Conservation (phyloP, 2,329 filamentous ascomycete genomes). For the Penicillium sp. region DNA sequence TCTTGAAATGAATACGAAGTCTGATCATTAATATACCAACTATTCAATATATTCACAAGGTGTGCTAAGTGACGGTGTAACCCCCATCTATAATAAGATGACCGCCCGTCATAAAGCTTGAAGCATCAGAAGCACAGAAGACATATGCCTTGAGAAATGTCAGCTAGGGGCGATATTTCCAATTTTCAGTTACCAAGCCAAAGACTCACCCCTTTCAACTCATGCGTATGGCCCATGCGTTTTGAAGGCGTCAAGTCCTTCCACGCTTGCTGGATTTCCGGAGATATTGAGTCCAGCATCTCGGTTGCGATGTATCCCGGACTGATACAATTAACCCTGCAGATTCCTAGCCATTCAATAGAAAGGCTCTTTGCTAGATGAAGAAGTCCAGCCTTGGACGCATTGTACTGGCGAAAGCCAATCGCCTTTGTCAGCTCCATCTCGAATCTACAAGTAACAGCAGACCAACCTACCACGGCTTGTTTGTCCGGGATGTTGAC, state of each 20-base stretch:
- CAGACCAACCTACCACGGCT: slow-evolving; percentile 21
- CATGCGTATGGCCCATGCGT: no score
- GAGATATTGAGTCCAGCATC: no score
- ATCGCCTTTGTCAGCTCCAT: slow-evolving; percentile 20
- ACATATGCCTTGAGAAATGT: no score
- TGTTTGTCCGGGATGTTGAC: slow-evolving; percentile 41
- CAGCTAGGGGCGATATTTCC: no score
- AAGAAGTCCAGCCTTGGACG: slow-evolving; percentile 33
- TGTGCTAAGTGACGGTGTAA: not conserved
- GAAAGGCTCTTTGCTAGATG: slow-evolving; percentile 38
- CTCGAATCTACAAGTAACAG: no score
- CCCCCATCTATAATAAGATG: not conserved
- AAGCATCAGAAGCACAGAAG: no score
- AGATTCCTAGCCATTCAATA: slow-evolving; percentile 38
- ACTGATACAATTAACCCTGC: slow-evolving; percentile 38
- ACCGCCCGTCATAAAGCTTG: not conserved
- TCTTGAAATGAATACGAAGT: not conserved
- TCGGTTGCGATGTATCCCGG: slow-evolving; percentile 20
- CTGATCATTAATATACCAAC: not conserved
- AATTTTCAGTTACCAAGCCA: no score
- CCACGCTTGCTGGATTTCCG: no score
- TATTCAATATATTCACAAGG: not conserved
- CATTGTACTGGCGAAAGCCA: slow-evolving; percentile 25
- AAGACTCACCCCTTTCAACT: no score
- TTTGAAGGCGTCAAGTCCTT: no score